A percentile compares a stretch with the other conserved stretches of the same genome.
phyloP scores from a whole-genome alignment of 192 early-diverging fungal species.

The Rhizophagus sp. region DNA sequence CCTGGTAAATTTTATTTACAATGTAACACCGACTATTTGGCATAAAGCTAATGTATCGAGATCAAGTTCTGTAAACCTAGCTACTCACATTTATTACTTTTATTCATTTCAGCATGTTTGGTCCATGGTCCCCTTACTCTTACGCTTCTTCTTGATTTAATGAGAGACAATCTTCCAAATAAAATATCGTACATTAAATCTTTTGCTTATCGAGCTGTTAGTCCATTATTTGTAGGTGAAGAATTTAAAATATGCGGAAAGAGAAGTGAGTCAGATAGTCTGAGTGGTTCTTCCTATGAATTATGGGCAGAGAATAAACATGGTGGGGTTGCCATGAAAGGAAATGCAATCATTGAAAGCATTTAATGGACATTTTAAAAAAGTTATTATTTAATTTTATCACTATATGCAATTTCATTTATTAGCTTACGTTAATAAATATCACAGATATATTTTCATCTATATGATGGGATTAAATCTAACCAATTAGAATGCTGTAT shows the following conservation, averaged over 20 bases:
- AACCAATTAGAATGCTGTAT: too few species aligned
- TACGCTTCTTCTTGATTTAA: conserved; percentile 70
- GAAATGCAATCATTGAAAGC: conserved; percentile 42
- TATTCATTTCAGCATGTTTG: conserved; percentile 49
- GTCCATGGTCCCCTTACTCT: conserved; percentile 82
- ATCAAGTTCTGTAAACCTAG: too few species aligned
- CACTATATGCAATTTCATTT: too few species aligned
- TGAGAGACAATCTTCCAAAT: conserved; percentile 50
- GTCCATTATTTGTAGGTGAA: conserved; percentile 64
- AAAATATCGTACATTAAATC: conserved; percentile 45
- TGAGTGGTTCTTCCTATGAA: conserved; percentile 51
- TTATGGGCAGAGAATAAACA: conserved; percentile 70
- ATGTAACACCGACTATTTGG: not conserved
- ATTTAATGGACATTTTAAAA: not conserved
- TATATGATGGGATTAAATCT: too few species aligned
- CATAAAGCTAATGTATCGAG: too few species aligned
- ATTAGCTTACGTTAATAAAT: too few species aligned
- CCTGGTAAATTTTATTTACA: conserved; percentile 45
- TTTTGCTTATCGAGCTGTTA: conserved; percentile 72
- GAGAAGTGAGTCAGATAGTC: conserved; percentile 37
- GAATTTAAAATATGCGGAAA: conserved; percentile 56
- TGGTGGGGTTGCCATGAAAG: conserved; percentile 74
- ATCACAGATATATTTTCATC: too few species aligned
- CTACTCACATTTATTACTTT: not conserved
- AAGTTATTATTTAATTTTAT: too few species aligned